These are phyloP conservation scores for Vavraia culicis DNA, from an alignment of 371 early-diverging fungal species.

Conservation along the genomic window DNA sequence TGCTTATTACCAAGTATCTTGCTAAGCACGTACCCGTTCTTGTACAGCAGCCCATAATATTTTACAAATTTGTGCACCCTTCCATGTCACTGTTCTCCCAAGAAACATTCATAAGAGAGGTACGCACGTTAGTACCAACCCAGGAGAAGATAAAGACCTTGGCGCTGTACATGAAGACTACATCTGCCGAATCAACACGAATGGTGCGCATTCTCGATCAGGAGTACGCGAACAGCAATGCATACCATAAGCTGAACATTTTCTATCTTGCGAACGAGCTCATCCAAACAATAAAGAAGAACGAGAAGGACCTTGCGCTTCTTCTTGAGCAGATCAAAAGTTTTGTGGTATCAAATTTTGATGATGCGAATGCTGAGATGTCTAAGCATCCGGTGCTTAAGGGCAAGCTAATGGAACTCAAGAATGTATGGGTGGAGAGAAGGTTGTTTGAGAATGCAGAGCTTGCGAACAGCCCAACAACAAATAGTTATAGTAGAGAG, in stretches of 20 bases:
- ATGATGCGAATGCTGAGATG: conserved; percentile 7
- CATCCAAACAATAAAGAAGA: conserved; percentile 16
- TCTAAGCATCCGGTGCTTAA: conserved; percentile 1
- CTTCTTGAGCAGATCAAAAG: conserved; percentile 6
- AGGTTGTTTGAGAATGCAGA: conserved; percentile 10
- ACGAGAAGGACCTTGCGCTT: background rate
- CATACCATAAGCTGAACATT: conserved; percentile 27
- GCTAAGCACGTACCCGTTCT: too few relatives aligned
- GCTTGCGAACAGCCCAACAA: background rate
- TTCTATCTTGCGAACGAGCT: conserved; percentile 33
- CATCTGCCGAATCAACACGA: conserved; percentile 19
- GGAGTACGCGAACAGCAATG: conserved; percentile 10
- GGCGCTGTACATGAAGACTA: conserved; percentile 24
- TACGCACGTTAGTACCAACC: background rate
- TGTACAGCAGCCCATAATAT: too few relatives aligned
- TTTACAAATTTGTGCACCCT: too few relatives aligned
- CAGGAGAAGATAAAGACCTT: conserved; percentile 20
- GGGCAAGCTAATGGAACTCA: conserved; percentile 24
- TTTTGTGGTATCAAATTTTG: conserved; percentile 11
- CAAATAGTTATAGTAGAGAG: background rate
- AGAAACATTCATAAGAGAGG: too few relatives aligned
- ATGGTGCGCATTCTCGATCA: conserved; percentile 20
- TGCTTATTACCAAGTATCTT: too few relatives aligned
- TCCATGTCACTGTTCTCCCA: too few relatives aligned
- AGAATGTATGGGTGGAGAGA: conserved; percentile 28